Base-by-base conservation (phyloP, 495 filamentous ascomycete species). In the Aspergillus kassunensis region DNA sequence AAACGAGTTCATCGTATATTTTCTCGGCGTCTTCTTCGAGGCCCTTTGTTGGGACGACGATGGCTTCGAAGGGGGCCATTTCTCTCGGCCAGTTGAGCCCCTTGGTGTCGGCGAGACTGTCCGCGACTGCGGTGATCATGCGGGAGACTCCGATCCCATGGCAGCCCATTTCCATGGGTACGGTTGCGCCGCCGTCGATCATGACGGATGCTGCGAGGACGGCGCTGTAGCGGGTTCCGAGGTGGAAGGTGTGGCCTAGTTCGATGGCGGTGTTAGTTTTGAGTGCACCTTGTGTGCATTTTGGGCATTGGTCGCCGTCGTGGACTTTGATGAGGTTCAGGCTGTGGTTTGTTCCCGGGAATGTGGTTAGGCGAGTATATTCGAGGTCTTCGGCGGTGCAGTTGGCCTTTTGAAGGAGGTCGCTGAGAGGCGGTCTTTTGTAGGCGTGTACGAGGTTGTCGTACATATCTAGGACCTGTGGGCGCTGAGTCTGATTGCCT, bases 81-180 rank as follows among this genome's bases (percentile, higher is more conserved):
- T 75, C 83, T 2, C 83, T 75, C 0, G 93, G 93, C 93, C 93
- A 98, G 58, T 89, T 91, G 12, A 98, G 75, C 0, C 93, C 93
- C 43, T 77, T 82, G 2, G 78, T 56, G 57, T 93, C 88, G 0
- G 82, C 75, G n/a, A 91, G 70, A 6, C 74, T 64, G 49, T 90
- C 84, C 0, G 93, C 90, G 2, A 92, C 80, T 5, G 93, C 90
- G 4, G 84, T 90, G 53, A 98, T 86, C 67, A 98, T 82, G 25
- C 93, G 86, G 1, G 91, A 96, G 19, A 98, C 79, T 0, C 93
- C 93, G 51, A 98, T 96, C 1, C 93, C 93, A 58, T 97, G 88
- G 57, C 95, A 98, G 40, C 93, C 93, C 92, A 97, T 97, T 47
- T 93, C 80, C 67, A 97, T 78, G 0, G 83, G 72, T 0, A 81